Evolutionary conservation across 2,329 filamentous ascomycete species (phyloP), one percentile per base, ranked within the genome.

Genomic region (Calonectria honghensis): DNA sequence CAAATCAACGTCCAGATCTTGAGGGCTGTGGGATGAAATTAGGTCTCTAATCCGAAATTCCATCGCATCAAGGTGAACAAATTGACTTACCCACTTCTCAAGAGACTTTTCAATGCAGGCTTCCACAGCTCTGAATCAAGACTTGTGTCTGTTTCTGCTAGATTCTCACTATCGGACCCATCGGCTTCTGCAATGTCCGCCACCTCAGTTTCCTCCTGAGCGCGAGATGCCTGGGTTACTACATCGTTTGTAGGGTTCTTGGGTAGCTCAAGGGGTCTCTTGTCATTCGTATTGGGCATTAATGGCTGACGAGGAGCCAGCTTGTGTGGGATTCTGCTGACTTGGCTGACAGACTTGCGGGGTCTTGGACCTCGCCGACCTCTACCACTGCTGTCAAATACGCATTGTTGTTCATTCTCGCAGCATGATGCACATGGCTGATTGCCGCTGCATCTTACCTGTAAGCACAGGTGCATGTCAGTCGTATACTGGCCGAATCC

Each of bases 401-500:
- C 37, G 10, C 69, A 72, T 50, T 65, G 59, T 9, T 45, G 35
- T 2, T 64, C 59, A 57, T 64, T 66, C 50, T 65, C 63, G 27
- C n/a, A 48, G 29, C 72, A 74, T 14, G 50, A 70, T 20, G 48
- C 48, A 29, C 72, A 74, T 37, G 68, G 72, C 5, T 63, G 41
- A 41, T 27, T 57, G 10, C 73, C 73, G 37, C 68, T 68, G n/a
- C 73, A 74, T 32, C 71, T 74, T 27, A 71, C 65, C 73, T 74
- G n/a, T 41, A 29, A 1, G 13, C 20, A n/a, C 27, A 39, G 29
- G 16, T n/a, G 27, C 31, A 35, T 52, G 72, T 41, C 65, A 45
- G 39, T n/a, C 20, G 16, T 1, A 24, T 16, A 37, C 27, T 13
- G 20, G 14, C 31, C 18, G 2, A 20, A 29, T 7, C 24, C 66